phyloP scores from a whole-genome alignment of 2,329 filamentous ascomycete genomes.

The Mycosphaerella sp. region DNA sequence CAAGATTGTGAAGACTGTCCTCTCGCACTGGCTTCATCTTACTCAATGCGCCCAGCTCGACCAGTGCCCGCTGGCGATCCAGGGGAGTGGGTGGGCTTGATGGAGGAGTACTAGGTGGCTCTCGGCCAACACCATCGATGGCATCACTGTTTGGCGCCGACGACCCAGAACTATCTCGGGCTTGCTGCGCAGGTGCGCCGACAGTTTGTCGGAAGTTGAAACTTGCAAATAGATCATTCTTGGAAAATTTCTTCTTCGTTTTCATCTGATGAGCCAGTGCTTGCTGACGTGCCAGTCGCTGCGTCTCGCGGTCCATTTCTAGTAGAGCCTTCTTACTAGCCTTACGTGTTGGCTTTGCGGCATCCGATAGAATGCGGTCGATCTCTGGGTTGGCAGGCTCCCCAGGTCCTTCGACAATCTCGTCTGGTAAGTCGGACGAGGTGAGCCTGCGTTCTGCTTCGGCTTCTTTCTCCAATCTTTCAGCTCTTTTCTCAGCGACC shows the following conservation, averaged over 20 bases:
- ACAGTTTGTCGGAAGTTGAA: conserved; percentile 58
- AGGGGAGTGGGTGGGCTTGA: conserved; percentile 40
- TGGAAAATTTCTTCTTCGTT: conserved; percentile 81
- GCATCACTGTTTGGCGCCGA: conserved; percentile 31
- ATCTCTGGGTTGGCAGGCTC: conserved; percentile 22
- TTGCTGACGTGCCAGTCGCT: conserved; percentile 82
- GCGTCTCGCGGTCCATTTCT: conserved; percentile 92
- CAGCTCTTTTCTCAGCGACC: conserved; percentile 30
- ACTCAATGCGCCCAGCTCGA: conserved; percentile 31
- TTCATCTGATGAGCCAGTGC: conserved; percentile 84
- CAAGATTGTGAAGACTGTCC: conserved; percentile 27
- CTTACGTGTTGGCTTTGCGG: conserved; percentile 66
- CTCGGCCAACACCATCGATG: conserved; percentile 18
- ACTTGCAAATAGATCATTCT: conserved; percentile 71
- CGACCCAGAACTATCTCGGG: conserved; percentile 21
- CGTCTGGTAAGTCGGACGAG: conserved; percentile 28
- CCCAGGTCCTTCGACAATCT: conserved; percentile 22
- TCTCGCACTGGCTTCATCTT: conserved; percentile 30
- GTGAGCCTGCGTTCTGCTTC: conserved; percentile 13
- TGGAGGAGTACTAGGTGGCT: conserved; percentile 37
- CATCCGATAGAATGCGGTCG: conserved; percentile 32
- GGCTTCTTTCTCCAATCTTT: conserved; percentile 27
- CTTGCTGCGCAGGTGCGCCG: conserved; percentile 3
- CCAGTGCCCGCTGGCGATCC: conserved; percentile 33
- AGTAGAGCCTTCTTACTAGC: conserved; percentile 92